Evolutionary conservation across 306 rosid genomes (phyloP).

Genomic region (Oxytropis ochrocephala): DNA sequence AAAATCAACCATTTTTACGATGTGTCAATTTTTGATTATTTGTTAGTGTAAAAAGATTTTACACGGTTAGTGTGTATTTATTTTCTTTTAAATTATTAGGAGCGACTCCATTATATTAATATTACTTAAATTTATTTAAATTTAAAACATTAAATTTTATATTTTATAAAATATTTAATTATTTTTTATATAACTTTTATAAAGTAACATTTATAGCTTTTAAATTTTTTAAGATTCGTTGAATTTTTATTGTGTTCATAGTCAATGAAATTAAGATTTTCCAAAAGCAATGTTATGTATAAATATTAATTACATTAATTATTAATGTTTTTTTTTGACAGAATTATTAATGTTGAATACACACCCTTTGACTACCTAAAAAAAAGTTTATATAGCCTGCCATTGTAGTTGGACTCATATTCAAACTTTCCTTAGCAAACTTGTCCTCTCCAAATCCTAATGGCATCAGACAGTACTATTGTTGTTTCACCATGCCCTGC

Average conservation of each 20-base stretch:
- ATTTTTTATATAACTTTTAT: no score
- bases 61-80: no score
- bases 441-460: neutral
- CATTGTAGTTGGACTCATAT: neutral
- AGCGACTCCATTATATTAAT: no score
- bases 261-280: neutral
- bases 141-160: no score
- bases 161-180: no score
- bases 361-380: neutral
- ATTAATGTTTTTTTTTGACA: no score
- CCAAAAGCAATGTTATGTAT: neutral
- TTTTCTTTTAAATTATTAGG: no score
- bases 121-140: no score
- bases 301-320: neutral
- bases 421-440: neutral
- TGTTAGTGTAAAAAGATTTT: no score
- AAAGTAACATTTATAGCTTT: no score
- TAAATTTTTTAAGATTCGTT: neutral
- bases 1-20: no score
- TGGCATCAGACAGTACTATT: conserved; percentile 23
- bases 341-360: neutral
- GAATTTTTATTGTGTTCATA: neutral
- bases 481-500: conserved; percentile 2
- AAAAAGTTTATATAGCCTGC: neutral
- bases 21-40: no score